phyloP scores from a whole-genome alignment of 2,329 filamentous ascomycete genomes.

The Botrytis medusae region DNA sequence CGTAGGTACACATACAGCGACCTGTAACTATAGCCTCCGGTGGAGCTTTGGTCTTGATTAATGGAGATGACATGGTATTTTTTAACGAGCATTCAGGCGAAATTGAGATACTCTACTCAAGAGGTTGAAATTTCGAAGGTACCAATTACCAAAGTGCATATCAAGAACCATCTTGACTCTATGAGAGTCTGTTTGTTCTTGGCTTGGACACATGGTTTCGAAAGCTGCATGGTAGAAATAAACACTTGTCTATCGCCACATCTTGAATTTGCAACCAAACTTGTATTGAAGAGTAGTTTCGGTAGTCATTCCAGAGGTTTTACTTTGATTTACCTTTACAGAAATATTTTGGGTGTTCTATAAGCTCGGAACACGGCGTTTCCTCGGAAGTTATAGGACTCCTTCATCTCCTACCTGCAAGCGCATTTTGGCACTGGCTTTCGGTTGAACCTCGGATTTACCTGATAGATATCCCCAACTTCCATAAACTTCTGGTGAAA shows the following conservation, averaged over 20 bases:
- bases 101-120: not conserved
- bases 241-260: not conserved
- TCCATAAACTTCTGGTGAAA: not conserved
- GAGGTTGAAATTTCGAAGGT: not conserved
- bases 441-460: slow-evolving; percentile 8
- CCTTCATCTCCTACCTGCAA: not conserved
- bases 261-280: not conserved
- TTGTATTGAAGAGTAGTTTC: not conserved
- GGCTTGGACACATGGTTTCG: not conserved
- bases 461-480: not conserved
- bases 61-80: fast-evolving
- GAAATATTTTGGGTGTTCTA: not conserved
- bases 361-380: not conserved
- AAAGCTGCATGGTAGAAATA: not conserved
- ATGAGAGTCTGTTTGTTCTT: not conserved
- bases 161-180: not conserved
- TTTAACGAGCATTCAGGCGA: not conserved
- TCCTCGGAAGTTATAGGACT: not conserved
- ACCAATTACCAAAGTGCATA: not conserved
- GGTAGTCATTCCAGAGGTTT: not conserved
- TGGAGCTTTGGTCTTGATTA: not conserved
- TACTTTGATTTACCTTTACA: not conserved
- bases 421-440: not conserved
- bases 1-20: not conserved
- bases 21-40: not conserved